Percentiles rank a stretch among this genome's conserved stretches.
Conservation (phyloP, 1,284 basidiomycete genomes). For the Microbotryum violaceum region DNA sequence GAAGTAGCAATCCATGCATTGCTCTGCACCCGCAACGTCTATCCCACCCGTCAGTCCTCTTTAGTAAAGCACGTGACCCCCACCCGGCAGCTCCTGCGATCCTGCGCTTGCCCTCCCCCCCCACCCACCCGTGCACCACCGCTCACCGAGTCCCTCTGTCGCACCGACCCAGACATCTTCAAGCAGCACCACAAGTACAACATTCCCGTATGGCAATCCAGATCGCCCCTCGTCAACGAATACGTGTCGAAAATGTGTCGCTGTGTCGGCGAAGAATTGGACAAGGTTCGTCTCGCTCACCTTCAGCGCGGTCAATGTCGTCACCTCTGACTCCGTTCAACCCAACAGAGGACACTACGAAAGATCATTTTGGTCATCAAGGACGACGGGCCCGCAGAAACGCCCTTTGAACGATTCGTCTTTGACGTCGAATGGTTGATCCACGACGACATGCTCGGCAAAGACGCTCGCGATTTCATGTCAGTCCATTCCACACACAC, state of each 20-base stretch:
- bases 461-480: conserved; percentile 44
- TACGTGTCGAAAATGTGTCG: conserved; percentile 53
- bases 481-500: conserved; percentile 17
- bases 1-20: conserved; percentile 89
- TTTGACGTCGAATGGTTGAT: conserved; percentile 54
- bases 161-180: conserved; percentile 56
- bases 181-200: conserved; percentile 78
- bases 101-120: too few relatives aligned
- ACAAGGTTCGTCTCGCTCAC: conserved; percentile 47
- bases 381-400: conserved; percentile 50
- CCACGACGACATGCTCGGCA: conserved; percentile 63
- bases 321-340: conserved; percentile 3
- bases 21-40: conserved; percentile 79
- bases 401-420: conserved; percentile 55
- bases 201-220: conserved; percentile 80
- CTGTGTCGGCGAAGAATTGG: conserved; percentile 65
- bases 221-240: conserved; percentile 74
- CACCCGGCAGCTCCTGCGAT: too few relatives aligned
- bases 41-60: conserved; percentile 52
- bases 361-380: conserved; percentile 73
- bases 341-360: conserved; percentile 56
- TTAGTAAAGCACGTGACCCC: too few relatives aligned
- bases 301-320: conserved; percentile 6
- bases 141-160: neutral
- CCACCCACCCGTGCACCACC: too few relatives aligned